Evolutionary conservation across 176 grass and related monocot species (phyloP).

Genomic region (Rhynchospora pubera): DNA sequence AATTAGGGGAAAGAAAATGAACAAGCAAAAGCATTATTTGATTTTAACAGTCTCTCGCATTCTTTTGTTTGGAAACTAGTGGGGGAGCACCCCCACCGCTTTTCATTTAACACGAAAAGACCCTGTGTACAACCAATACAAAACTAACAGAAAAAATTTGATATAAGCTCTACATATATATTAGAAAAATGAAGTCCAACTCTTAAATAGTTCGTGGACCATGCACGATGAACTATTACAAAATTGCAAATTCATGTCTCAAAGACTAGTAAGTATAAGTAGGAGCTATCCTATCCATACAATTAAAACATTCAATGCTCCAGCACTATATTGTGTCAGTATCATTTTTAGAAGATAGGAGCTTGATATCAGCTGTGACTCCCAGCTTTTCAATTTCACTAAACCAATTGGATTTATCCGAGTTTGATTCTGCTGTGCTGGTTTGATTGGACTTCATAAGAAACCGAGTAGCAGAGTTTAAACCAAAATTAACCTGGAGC

Average conservation of each 20-base stretch:
- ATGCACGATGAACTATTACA: not conserved
- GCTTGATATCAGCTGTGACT: not conserved
- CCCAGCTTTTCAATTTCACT: not conserved
- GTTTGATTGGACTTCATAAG: not conserved
- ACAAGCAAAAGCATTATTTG: too few relatives aligned
- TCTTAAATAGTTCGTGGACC: not conserved
- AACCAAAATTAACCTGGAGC: not conserved
- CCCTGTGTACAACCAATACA: too few relatives aligned
- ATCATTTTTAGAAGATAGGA: not conserved
- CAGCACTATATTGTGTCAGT: not conserved
- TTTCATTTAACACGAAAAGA: too few relatives aligned
- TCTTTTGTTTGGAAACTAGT: too few relatives aligned
- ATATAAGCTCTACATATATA: too few relatives aligned
- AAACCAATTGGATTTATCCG: conserved; percentile 6
- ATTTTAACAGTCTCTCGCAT: too few relatives aligned
- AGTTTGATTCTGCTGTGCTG: not conserved
- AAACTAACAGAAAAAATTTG: too few relatives aligned
- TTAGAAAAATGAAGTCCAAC: not conserved
- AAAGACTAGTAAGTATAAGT: not conserved
- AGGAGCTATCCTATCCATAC: not conserved
- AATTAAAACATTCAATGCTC: not conserved
- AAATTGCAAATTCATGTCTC: not conserved
- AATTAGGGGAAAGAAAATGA: too few relatives aligned
- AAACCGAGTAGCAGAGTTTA: not conserved
- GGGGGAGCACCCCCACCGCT: too few relatives aligned